Evolutionary conservation across 2,329 filamentous ascomycete species (phyloP).

Genomic region (Diaporthe velutina): DNA sequence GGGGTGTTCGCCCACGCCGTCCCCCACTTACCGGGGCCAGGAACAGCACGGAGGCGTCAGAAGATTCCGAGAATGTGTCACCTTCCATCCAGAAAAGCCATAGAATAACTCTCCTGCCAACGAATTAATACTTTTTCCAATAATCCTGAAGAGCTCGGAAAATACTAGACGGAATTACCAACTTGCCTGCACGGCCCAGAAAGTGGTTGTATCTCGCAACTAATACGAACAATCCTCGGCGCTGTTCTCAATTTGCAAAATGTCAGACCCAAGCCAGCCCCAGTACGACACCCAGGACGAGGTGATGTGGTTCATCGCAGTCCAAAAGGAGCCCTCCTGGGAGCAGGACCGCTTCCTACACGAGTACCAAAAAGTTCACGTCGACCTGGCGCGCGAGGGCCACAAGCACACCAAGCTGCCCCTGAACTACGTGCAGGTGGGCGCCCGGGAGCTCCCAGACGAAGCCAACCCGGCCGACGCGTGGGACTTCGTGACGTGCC

Average conservation of each 20-base stretch:
- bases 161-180: neutral
- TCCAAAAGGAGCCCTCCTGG: conserved; percentile 9
- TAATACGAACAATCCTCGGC: no score
- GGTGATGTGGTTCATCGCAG: conserved; percentile 26
- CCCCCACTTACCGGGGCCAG: conserved; percentile 9
- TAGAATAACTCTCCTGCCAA: neutral
- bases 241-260: neutral
- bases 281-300: conserved; percentile 15
- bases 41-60: neutral
- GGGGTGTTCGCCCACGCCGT: neutral
- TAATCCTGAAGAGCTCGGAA: neutral
- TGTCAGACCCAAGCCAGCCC: neutral
- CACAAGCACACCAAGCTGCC: conserved; percentile 21
- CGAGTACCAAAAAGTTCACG: conserved; percentile 21
- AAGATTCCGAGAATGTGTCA: neutral
- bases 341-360: conserved; percentile 14
- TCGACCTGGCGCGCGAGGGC: conserved; percentile 7
- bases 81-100: no score
- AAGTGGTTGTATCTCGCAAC: neutral
- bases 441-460: neutral
- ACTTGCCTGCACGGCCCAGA: neutral
- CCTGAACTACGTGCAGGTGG: conserved; percentile 16
- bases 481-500: conserved; percentile 27
- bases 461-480: neutral
- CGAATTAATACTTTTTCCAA: neutral